Evolutionary conservation across 2,329 filamentous ascomycete genomes (phyloP), one percentile per base, ranked within the genome.

Genomic region (Fusarium oxysporum): DNA sequence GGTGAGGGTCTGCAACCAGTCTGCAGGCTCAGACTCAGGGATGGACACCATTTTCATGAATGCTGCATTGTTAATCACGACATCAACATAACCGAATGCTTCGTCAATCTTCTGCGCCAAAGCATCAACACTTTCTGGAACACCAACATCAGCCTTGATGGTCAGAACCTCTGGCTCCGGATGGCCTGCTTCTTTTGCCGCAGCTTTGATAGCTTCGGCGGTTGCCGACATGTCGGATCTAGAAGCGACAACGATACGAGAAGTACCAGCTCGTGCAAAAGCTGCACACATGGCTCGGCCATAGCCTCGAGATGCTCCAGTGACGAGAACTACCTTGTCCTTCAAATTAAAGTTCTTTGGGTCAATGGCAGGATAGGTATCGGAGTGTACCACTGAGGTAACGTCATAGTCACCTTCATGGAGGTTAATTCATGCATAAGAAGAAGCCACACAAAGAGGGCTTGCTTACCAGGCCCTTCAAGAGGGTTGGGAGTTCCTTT

Each of bases 31-130:
- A 7, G 65, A 68, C 10, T 68, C 54, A 16, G 63, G 21, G 3
- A 68, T 68, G 7, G 54, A 37, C 2, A 19, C 41, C 6, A 68
- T 48, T 3, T 68, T 68, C 63, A 68, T 68, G 19, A 68, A 68
- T 9, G 65, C 65, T 19, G 65, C 65, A 17, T 68, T 68, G 10
- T 68, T 68, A 8, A 68, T 54, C 21, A 68, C 65, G 7, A 68
- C 11, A 4, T 68, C 63, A 14, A 68, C 21, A 6, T 21, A 62
- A 5, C 65, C 65, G 3, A 68, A 62, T 1, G 37, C 28, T n/a
- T 48, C 25, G 2, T 61, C 32, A 16, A 62, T 32, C 19, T 62
- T 33, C 4, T n/a, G 6, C 1, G 63, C 65, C 32, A 68, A 37
- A 11, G 12, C 40, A 38, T 68, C 54, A 10, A 68, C 65, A 8